Percentiles rank a stretch among this genome's conserved stretches.
Evolutionary conservation across 2,329 filamentous ascomycete species (phyloP).

Genomic region (Hypoxylon sp.): DNA sequence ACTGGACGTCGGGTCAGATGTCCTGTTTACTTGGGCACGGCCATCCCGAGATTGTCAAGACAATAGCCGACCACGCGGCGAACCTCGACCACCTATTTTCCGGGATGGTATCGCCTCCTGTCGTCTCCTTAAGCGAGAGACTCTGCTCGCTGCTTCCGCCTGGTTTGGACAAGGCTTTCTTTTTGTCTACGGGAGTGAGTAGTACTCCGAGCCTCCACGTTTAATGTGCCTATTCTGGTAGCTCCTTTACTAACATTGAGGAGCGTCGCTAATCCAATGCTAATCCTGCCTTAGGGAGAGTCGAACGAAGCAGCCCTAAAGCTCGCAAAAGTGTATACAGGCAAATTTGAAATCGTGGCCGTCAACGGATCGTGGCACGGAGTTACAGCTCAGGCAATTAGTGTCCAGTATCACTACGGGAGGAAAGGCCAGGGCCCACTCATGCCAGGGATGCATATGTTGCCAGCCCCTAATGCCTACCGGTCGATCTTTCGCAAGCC

Average conservation of each 20-base stretch:
- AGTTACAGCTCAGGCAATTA: slow-evolving; percentile 68
- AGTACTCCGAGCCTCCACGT: not conserved
- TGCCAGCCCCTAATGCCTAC: slow-evolving; percentile 73
- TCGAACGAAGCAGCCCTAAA: slow-evolving; percentile 74
- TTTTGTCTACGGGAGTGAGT: slow-evolving; percentile 68
- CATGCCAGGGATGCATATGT: slow-evolving; percentile 70
- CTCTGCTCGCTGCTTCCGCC: slow-evolving; percentile 64
- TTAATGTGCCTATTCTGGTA: not conserved
- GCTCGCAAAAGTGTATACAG: slow-evolving; percentile 74
- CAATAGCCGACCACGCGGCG: slow-evolving; percentile 63
- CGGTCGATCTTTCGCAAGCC: slow-evolving; percentile 71
- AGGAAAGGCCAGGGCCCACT: slow-evolving; percentile 63
- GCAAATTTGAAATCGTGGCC: slow-evolving; percentile 75
- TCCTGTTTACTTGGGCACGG: slow-evolving; percentile 71
- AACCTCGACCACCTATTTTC: slow-evolving; percentile 72
- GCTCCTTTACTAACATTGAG: not conserved
- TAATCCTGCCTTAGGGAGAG: slow-evolving; percentile 54
- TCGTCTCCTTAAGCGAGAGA: slow-evolving; percentile 67
- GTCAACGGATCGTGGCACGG: slow-evolving; percentile 73
- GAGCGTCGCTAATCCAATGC: not conserved
- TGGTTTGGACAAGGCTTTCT: slow-evolving; percentile 69
- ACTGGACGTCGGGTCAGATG: slow-evolving; percentile 75
- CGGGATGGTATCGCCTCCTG: slow-evolving; percentile 71
- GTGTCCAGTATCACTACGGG: slow-evolving; percentile 70
- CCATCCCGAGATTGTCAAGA: slow-evolving; percentile 70